Base-by-base conservation (phyloP, 257 asterid species). In the Solanum medicagineum region DNA sequence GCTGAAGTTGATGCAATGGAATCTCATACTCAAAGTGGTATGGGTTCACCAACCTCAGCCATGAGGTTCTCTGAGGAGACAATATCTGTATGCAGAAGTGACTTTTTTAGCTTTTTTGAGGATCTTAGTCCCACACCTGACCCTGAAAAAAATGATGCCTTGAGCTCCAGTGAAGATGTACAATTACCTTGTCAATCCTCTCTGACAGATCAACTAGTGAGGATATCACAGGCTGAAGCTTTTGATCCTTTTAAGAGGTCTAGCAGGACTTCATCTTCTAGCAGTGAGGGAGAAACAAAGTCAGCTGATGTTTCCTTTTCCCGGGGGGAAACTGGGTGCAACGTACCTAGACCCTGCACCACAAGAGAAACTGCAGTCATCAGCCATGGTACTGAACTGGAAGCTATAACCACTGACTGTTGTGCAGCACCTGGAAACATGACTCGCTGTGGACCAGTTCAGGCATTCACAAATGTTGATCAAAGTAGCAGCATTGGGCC, bases 1-100 rank as follows among this genome's bases (percentile, higher is more conserved):
- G 98, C 96, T 29, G 98, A 94, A 90, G 98, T 92, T 7, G 98
- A 90, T 85, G 98, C 98, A 32, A 91, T 92, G 95, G 92, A 91
- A 83, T 88, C 92, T 32, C 90, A 79, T 26, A 79, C 45, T 79
- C 65, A 86, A 83, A 87, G 91, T 85, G 93, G 93, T 55, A 85
- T 89, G 88, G 89, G 86, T 71, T 91, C 93, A 20, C 92, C 93
- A 19, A 90, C 93, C 82, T 91, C 93, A 7, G 90, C 86, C 24
- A 81, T 86, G 81, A 83, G 86, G 68, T 86, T 85, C 65, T 66
- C 79, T 24, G 91, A 89, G 74, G 92, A 87, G 54, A 62, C 86
- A 63, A 87, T 90, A 70, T 88, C 90, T 77, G 87, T 80, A 79
- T 88, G 85, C 53, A 88, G 86, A 73, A 87, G 86, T 53, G 92